These are phyloP conservation scores for Citrus australasica DNA, from an alignment of 345 rosid species.

Conservation along the genomic window DNA sequence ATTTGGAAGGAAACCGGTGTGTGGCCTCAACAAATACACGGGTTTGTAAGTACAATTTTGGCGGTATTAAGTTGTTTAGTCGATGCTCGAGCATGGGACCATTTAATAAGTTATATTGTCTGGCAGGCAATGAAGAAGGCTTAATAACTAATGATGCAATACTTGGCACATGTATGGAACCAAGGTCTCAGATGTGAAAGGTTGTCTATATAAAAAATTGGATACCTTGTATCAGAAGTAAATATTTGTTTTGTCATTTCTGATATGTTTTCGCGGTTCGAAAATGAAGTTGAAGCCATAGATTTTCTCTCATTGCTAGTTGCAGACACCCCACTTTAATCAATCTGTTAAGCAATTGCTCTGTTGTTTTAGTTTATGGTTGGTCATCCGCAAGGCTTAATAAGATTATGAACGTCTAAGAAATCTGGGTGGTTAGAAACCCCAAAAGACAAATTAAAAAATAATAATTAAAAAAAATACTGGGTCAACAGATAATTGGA, in stretches of 20 bases:
- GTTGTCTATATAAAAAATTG: not conserved
- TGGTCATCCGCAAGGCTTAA: constrained; percentile 2
- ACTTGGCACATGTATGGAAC: not conserved
- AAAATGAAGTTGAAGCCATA: not conserved
- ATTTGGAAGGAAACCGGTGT: not conserved
- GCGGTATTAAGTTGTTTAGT: not conserved
- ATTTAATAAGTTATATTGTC: not conserved
- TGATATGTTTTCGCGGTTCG: not conserved
- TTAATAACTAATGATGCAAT: not conserved
- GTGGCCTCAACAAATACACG: not conserved
- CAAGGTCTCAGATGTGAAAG: not conserved
- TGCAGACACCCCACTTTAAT: not conserved
- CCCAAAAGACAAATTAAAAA: not conserved
- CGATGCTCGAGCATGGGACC: not conserved
- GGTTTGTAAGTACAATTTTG: not conserved
- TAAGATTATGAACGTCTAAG: constrained; percentile 5
- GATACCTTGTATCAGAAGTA: not conserved
- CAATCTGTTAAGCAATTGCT: not conserved
- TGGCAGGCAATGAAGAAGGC: not conserved
- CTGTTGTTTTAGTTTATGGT: not conserved
- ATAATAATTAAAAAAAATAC: not conserved
- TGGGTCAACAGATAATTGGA: not conserved
- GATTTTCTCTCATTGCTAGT: not conserved
- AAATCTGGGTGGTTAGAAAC: constrained; percentile 23
- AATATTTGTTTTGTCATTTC: not conserved